These are phyloP conservation scores for Talaromyces pinophilus DNA, from an alignment of 2,329 filamentous ascomycete genomes.

Conservation along the genomic window DNA sequence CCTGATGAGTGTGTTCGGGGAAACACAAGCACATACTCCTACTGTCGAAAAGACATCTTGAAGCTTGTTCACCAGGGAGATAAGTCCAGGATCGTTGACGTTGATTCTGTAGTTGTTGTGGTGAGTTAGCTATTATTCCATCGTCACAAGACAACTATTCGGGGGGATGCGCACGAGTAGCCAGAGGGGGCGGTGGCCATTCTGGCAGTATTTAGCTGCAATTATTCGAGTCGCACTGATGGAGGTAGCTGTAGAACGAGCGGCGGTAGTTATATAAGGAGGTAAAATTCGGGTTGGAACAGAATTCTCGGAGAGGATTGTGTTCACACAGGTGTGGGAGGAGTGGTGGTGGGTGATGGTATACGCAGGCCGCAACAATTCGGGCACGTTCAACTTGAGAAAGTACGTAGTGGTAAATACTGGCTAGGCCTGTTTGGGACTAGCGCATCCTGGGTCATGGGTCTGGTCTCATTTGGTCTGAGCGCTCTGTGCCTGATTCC, in stretches of 20 bases:
- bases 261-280: background rate
- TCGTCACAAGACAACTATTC: slow-evolving; percentile 22
- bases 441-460: slow-evolving; percentile 4
- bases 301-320: slow-evolving; percentile 8
- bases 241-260: slow-evolving; percentile 26
- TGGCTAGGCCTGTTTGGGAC: background rate
- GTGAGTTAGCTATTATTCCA: background rate
- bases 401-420: slow-evolving; percentile 16
- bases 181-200: slow-evolving; percentile 23
- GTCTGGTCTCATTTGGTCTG: background rate
- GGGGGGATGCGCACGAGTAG: slow-evolving; percentile 43
- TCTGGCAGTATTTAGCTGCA: slow-evolving; percentile 20
- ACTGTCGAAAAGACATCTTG: slow-evolving; percentile 99
- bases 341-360: slow-evolving; percentile 4
- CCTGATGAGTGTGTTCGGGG: background rate
- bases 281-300: background rate
- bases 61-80: slow-evolving; percentile 93
- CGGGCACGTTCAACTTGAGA: slow-evolving; percentile 13
- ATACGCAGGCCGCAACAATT: slow-evolving; percentile 21
- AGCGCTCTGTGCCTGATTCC: background rate
- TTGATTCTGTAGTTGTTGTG: slow-evolving; percentile 58
- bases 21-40: slow-evolving; percentile 60
- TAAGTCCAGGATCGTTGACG: slow-evolving; percentile 69
- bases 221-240: slow-evolving; percentile 14
- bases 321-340: slow-evolving; percentile 3